Conservation (phyloP, 768 basidiomycete species). For the Pleurotus sapidus region DNA sequence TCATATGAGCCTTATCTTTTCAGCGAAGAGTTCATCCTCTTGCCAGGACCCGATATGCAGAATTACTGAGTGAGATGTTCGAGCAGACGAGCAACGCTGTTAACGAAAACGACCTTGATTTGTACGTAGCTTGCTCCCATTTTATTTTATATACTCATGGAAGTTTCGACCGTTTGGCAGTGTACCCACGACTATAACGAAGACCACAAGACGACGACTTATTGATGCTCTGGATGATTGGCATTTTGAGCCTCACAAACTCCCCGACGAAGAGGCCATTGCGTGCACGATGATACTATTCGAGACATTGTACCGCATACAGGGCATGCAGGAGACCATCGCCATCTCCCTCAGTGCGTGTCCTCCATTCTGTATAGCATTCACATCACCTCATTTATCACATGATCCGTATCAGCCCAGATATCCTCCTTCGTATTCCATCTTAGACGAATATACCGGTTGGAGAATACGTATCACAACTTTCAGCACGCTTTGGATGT, state of each 20-base stretch:
- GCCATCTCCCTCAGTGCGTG: slow-evolving; percentile 58
- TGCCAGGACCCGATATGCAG: slow-evolving; percentile 64
- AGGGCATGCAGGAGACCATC: slow-evolving; percentile 63
- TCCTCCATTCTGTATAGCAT: slow-evolving; percentile 5
- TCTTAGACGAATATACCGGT: slow-evolving; percentile 88
- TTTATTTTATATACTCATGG: neutral
- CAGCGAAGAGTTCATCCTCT: slow-evolving; percentile 11
- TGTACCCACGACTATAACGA: slow-evolving; percentile 44
- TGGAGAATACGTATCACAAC: slow-evolving; percentile 94
- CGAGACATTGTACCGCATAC: slow-evolving; percentile 76
- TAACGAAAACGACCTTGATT: slow-evolving; percentile 45
- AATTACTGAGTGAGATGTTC: slow-evolving; percentile 83
- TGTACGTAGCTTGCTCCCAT: slow-evolving; percentile 29
- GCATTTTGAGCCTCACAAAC: slow-evolving; percentile 87
- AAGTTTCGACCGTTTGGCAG: slow-evolving; percentile 29
- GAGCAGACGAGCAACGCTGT: slow-evolving; percentile 74
- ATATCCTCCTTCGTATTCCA: slow-evolving; percentile 80
- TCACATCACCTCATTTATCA: neutral
- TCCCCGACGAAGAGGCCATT: slow-evolving; percentile 79
- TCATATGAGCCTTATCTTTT: neutral
- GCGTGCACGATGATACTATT: slow-evolving; percentile 85
- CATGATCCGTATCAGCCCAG: slow-evolving; percentile 47
- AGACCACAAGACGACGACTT: slow-evolving; percentile 54
- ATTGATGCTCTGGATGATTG: slow-evolving; percentile 72
- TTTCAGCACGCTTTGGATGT: slow-evolving; percentile 97